Conservation (phyloP, 83 land plant genomes). For the Picea abies region DNA sequence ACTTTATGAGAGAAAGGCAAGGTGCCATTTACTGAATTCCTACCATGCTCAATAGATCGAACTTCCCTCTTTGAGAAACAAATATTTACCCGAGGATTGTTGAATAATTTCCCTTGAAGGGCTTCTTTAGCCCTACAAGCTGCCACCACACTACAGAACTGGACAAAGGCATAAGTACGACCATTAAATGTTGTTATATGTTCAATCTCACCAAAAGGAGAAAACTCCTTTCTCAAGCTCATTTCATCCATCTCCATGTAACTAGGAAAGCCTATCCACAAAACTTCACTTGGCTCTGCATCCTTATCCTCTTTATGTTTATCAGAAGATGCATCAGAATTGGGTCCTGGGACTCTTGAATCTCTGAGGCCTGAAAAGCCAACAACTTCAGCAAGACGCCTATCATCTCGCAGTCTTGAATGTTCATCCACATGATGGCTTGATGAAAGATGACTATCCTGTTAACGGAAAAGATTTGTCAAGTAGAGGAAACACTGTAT, state of each 20-base stretch:
- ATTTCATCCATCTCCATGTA: slow-evolving; percentile 80
- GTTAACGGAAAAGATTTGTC: slow-evolving; percentile 23
- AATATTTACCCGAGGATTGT: slow-evolving; percentile 83
- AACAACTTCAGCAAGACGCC: slow-evolving; percentile 20
- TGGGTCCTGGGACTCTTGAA: slow-evolving; percentile 21
- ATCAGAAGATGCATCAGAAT: slow-evolving; percentile 30
- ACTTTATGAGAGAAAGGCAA: slow-evolving; percentile 27
- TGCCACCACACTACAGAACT: slow-evolving; percentile 60
- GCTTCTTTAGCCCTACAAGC: slow-evolving; percentile 90
- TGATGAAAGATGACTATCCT: slow-evolving; percentile 41
- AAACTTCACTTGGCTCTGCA: slow-evolving; percentile 83
- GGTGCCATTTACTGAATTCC: slow-evolving; percentile 21
- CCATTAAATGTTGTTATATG: slow-evolving; percentile 83
- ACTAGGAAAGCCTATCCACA: slow-evolving; percentile 94
- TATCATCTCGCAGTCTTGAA: slow-evolving; percentile 29
- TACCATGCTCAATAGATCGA: slow-evolving; percentile 54
- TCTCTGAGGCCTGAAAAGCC: slow-evolving; percentile 39
- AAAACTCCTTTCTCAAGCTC: slow-evolving; percentile 69
- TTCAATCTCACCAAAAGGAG: slow-evolving; percentile 88
- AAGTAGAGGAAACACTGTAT: not conserved
- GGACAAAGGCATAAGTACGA: slow-evolving; percentile 90
- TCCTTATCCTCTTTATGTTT: slow-evolving; percentile 39
- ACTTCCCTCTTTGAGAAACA: slow-evolving; percentile 80
- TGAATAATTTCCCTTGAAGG: slow-evolving; percentile 87
- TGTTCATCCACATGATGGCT: slow-evolving; percentile 33